A percentile compares a stretch with the other conserved stretches of the same genome.
Conservation (phyloP, 2,329 filamentous ascomycete species). For the Penicillium sp. region DNA sequence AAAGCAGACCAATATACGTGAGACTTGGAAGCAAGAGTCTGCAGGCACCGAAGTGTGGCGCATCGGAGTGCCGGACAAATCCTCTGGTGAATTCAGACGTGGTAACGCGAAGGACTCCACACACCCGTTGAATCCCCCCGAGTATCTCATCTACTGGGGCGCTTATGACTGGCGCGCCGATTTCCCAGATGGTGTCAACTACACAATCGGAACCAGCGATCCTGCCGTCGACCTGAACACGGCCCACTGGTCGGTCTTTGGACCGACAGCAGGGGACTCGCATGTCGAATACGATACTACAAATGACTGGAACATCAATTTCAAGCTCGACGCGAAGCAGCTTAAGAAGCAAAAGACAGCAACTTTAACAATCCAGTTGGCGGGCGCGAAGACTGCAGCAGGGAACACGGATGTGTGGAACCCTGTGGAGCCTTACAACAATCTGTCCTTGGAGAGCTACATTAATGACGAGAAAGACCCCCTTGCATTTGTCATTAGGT, state of each 20-base stretch:
- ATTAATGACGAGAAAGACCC: constrained; percentile 47
- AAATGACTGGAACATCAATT: constrained; percentile 63
- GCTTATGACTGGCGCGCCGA: constrained; percentile 61
- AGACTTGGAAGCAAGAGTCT: constrained; percentile 56
- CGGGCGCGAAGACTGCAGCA: constrained; percentile 62
- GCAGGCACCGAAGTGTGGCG: constrained; percentile 63
- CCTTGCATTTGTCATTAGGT: constrained; percentile 37
- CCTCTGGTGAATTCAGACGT: constrained; percentile 61
- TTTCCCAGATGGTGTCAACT: constrained; percentile 61
- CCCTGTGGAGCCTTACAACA: constrained; percentile 53
- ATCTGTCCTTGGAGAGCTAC: constrained; percentile 54
- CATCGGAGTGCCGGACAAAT: constrained; percentile 64
- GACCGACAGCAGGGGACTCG: constrained; percentile 41
- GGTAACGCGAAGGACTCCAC: constrained; percentile 53
- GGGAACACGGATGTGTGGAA: constrained; percentile 64
- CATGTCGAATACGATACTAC: constrained; percentile 42
- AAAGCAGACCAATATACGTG: constrained; percentile 38
- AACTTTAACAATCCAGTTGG: constrained; percentile 64
- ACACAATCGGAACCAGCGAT: constrained; percentile 57
- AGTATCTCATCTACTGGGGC: constrained; percentile 64
- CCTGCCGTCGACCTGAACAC: constrained; percentile 59
- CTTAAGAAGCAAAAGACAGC: constrained; percentile 49
- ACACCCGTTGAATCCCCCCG: constrained; percentile 54
- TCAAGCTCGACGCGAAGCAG: constrained; percentile 49
- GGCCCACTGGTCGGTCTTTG: constrained; percentile 67